phyloP scores from a whole-genome alignment of 352 stramenopile species.

The Phytophthora brassicae region DNA sequence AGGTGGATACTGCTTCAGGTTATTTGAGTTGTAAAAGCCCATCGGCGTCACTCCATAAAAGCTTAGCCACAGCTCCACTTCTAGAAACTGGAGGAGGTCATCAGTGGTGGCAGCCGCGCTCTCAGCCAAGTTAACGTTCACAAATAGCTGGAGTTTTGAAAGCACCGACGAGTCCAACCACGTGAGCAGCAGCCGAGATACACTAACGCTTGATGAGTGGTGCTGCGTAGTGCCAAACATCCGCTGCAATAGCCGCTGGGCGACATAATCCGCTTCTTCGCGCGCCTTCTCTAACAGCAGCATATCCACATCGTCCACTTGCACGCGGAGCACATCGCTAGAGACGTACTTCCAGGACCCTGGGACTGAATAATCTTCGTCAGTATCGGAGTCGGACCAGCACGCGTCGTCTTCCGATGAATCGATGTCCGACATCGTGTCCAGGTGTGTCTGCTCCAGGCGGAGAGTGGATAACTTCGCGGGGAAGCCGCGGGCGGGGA shows the following conservation, averaged over 20 bases:
- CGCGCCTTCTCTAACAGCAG: neutral
- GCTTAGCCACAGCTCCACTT: slow-evolving; percentile 2
- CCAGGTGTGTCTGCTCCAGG: too few relatives aligned
- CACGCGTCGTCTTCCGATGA: too few relatives aligned
- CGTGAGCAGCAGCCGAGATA: neutral
- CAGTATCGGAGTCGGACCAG: too few relatives aligned
- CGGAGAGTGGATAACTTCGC: too few relatives aligned
- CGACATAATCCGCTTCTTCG: neutral
- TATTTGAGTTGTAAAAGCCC: neutral
- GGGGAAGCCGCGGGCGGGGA: too few relatives aligned
- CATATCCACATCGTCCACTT: neutral
- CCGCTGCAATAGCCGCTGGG: neutral
- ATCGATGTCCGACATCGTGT: too few relatives aligned
- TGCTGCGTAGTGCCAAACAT: slow-evolving; percentile 6
- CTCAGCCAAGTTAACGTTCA: neutral
- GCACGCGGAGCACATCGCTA: neutral
- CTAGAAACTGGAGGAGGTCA: neutral
- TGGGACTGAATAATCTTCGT: too few relatives aligned
- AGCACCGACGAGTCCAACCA: neutral
- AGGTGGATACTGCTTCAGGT: neutral
- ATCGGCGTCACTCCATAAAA: neutral
- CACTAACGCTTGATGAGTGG: neutral
- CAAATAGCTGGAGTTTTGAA: slow-evolving; percentile 1
- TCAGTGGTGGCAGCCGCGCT: neutral
- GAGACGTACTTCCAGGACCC: neutral